These are phyloP conservation scores for Dryas octopetala DNA, from an alignment of 306 rosid species.

Conservation along the genomic window DNA sequence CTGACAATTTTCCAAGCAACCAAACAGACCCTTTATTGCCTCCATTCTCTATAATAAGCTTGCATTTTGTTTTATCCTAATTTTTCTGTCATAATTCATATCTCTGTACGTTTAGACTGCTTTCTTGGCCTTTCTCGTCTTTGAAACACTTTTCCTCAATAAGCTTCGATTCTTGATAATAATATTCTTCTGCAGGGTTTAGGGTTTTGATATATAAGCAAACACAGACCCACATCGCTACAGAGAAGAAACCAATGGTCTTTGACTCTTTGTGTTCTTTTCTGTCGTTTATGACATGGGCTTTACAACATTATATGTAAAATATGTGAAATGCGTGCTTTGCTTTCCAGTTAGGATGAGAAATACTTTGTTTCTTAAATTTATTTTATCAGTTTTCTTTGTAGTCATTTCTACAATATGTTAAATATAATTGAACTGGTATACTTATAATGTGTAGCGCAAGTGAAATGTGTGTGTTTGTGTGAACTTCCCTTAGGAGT, in stretches of 20 bases:
- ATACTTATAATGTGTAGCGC: not conserved
- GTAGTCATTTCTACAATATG: not conserved
- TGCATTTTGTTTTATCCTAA: constrained; percentile 5
- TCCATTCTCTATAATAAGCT: not conserved
- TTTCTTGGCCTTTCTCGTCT: too few species aligned
- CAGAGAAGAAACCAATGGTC: not conserved
- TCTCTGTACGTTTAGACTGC: too few species aligned
- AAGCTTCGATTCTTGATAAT: not conserved
- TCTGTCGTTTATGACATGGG: not conserved
- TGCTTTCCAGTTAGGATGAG: not conserved
- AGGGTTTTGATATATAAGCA: too few species aligned
- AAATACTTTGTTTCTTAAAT: not conserved
- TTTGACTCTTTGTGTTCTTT: not conserved
- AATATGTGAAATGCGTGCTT: not conserved
- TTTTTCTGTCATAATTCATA: not conserved
- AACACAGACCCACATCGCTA: too few species aligned
- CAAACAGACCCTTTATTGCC: not conserved
- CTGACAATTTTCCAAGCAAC: not conserved
- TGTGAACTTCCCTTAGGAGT: too few species aligned
- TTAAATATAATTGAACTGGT: not conserved
- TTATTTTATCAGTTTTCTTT: not conserved
- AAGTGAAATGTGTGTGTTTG: not conserved
- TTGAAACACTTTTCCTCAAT: not conserved
- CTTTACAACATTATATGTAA: not conserved
- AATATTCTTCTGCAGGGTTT: not conserved